These are phyloP conservation scores for Lactarius evosmus DNA, from an alignment of 768 basidiomycete species.

Conservation along the genomic window DNA sequence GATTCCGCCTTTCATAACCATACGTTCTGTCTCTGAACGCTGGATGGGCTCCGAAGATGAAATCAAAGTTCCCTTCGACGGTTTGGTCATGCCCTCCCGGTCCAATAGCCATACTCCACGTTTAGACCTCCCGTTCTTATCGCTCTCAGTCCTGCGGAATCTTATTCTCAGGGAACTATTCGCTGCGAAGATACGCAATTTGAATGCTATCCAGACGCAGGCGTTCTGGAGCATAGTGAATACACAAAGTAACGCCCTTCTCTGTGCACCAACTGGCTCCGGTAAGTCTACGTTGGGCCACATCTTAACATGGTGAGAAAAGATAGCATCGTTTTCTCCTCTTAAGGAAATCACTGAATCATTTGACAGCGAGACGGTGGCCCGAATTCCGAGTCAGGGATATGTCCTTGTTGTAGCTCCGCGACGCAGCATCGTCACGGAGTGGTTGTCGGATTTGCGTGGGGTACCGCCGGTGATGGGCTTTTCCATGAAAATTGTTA, in stretches of 20 bases:
- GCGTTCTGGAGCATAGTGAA: slow-evolving; percentile 77
- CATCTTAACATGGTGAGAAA: slow-evolving; percentile 65
- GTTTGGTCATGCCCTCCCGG: slow-evolving; percentile 69
- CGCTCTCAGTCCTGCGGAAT: slow-evolving; percentile 50
- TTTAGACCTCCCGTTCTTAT: slow-evolving; percentile 73
- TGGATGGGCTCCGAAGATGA: slow-evolving; percentile 93
- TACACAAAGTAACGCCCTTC: slow-evolving; percentile 60
- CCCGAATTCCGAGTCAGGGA: slow-evolving; percentile 40
- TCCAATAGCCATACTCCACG: slow-evolving; percentile 58
- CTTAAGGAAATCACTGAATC: slow-evolving; percentile 19
- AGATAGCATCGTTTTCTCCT: not conserved
- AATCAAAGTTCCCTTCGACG: slow-evolving; percentile 56
- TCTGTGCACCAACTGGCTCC: slow-evolving; percentile 75
- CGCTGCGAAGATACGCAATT: slow-evolving; percentile 44
- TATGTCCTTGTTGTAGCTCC: slow-evolving; percentile 68
- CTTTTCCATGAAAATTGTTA: slow-evolving; percentile 41
- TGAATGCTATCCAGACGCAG: slow-evolving; percentile 90
- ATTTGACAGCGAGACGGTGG: slow-evolving; percentile 52
- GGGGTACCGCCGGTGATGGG: slow-evolving; percentile 38
- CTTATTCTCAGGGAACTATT: slow-evolving; percentile 46
- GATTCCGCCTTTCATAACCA: slow-evolving; percentile 61
- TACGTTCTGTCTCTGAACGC: slow-evolving; percentile 82
- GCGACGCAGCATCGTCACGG: slow-evolving; percentile 51
- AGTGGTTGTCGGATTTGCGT: slow-evolving; percentile 53
- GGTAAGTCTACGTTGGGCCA: slow-evolving; percentile 79